Evolutionary conservation across 208 protist species (phyloP).

Genomic region (Acanthamoeba sp.): DNA sequence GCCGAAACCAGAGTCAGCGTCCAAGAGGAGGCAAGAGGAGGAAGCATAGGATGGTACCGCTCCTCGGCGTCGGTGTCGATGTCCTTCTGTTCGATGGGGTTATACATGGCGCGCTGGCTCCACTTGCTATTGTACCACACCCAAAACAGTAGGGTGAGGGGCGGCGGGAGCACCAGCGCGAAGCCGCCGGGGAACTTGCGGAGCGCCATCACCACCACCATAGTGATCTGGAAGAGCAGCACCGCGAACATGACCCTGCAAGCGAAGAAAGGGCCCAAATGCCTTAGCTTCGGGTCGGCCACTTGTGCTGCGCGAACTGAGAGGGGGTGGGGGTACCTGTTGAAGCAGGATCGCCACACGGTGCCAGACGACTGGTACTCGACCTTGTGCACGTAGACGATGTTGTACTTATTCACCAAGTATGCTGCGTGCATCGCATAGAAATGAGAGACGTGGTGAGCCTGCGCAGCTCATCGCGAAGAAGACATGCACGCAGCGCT

Average conservation of each 20-base stretch:
- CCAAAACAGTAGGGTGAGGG: constrained; percentile 23
- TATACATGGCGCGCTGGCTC: constrained; percentile 54
- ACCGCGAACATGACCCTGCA: constrained; percentile 15
- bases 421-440: background rate
- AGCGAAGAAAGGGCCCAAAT: background rate
- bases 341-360: constrained; percentile 29
- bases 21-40: background rate
- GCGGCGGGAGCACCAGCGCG: constrained; percentile 17
- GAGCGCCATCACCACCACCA: constrained; percentile 51
- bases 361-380: constrained; percentile 49
- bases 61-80: constrained; percentile 50
- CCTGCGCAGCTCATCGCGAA: no score
- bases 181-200: constrained; percentile 51
- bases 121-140: constrained; percentile 57
- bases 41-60: constrained; percentile 20
- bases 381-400: constrained; percentile 31
- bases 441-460: no score
- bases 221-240: constrained; percentile 61
- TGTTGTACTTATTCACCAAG: constrained; percentile 34
- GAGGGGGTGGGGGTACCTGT: no score
- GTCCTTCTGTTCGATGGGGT: constrained; percentile 51
- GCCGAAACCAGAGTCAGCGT: background rate
- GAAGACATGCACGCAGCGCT: no score
- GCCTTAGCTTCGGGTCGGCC: no score
- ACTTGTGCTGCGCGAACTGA: no score